A percentile compares a stretch with the other conserved stretches of the same genome.
Conservation (phyloP, 2,329 filamentous ascomycete species). For the Phaeosphaeriaceae sp. region DNA sequence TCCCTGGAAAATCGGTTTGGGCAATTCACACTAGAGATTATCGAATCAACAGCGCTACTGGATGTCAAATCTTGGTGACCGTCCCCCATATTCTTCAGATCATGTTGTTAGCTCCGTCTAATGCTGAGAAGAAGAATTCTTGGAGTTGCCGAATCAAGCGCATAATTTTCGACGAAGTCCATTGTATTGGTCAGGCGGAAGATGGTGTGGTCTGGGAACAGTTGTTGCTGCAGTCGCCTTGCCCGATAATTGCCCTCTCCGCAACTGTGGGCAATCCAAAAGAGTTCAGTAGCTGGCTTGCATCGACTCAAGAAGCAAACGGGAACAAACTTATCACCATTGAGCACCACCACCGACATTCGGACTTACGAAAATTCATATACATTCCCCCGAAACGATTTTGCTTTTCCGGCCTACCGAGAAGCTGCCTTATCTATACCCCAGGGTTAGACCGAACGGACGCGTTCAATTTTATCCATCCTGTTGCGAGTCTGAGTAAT, state of each 20-base stretch:
- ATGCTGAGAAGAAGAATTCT: slow-evolving; percentile 58
- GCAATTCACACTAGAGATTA: slow-evolving; percentile 79
- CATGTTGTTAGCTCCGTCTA: slow-evolving; percentile 70
- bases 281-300: slow-evolving; percentile 73
- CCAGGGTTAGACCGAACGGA: slow-evolving; percentile 56
- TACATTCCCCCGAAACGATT: slow-evolving; percentile 59
- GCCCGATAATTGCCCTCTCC: slow-evolving; percentile 79
- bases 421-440: slow-evolving; percentile 41
- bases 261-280: slow-evolving; percentile 79
- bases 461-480: slow-evolving; percentile 68
- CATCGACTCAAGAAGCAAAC: slow-evolving; percentile 66
- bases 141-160: slow-evolving; percentile 74
- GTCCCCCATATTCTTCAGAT: slow-evolving; percentile 81
- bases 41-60: slow-evolving; percentile 73
- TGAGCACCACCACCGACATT: slow-evolving; percentile 72
- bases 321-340: slow-evolving; percentile 72
- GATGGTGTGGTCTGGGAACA: slow-evolving; percentile 83
- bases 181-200: slow-evolving; percentile 78
- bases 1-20: slow-evolving; percentile 70
- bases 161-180: slow-evolving; percentile 84
- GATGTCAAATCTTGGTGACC: slow-evolving; percentile 78
- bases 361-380: slow-evolving; percentile 76
- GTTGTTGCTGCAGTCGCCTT: slow-evolving; percentile 73
- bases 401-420: slow-evolving; percentile 59
- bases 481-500: slow-evolving; percentile 67